These are phyloP conservation scores for Didymella pomorum DNA, from an alignment of 2,329 filamentous ascomycete genomes.

Conservation along the genomic window DNA sequence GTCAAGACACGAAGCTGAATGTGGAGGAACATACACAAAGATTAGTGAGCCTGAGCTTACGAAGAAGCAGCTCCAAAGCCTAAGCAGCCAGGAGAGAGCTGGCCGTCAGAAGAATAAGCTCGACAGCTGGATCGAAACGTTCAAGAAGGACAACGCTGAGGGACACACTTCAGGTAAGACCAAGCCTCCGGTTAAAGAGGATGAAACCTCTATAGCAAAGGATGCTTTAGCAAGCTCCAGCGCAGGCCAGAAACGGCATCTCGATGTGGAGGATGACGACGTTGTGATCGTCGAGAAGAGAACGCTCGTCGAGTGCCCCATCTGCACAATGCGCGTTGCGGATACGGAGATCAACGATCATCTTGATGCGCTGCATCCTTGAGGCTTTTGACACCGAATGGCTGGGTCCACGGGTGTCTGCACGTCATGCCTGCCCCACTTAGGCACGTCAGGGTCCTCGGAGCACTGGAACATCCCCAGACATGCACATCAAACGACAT, in stretches of 20 bases:
- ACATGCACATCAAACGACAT: not conserved
- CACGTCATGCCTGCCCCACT: too few relatives aligned
- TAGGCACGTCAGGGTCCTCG: not conserved
- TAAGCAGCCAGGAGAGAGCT: slow-evolving; percentile 53
- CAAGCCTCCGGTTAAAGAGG: slow-evolving; percentile 7
- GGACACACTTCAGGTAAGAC: not conserved
- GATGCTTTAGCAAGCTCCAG: slow-evolving; percentile 10
- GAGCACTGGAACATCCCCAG: not conserved
- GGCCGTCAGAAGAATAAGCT: slow-evolving; percentile 57
- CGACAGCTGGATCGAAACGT: slow-evolving; percentile 51
- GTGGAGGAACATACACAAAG: slow-evolving; percentile 54
- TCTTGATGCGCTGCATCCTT: slow-evolving; percentile 46
- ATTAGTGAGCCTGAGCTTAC: slow-evolving; percentile 53
- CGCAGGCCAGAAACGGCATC: slow-evolving; percentile 34
- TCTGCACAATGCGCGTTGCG: slow-evolving; percentile 44
- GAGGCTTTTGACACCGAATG: slow-evolving; percentile 13
- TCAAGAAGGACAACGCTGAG: slow-evolving; percentile 15
- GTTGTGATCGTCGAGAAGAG: slow-evolving; percentile 28
- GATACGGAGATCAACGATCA: slow-evolving; percentile 52
- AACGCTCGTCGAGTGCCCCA: slow-evolving; percentile 50
- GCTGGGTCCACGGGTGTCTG: too few relatives aligned
- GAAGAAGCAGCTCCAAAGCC: slow-evolving; percentile 51
- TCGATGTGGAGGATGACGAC: slow-evolving; percentile 20
- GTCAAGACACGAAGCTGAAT: slow-evolving; percentile 50
- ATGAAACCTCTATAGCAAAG: slow-evolving; percentile 23